Evolutionary conservation across 2,329 filamentous ascomycete species (phyloP).

Genomic region (Ophiostoma sp.): DNA sequence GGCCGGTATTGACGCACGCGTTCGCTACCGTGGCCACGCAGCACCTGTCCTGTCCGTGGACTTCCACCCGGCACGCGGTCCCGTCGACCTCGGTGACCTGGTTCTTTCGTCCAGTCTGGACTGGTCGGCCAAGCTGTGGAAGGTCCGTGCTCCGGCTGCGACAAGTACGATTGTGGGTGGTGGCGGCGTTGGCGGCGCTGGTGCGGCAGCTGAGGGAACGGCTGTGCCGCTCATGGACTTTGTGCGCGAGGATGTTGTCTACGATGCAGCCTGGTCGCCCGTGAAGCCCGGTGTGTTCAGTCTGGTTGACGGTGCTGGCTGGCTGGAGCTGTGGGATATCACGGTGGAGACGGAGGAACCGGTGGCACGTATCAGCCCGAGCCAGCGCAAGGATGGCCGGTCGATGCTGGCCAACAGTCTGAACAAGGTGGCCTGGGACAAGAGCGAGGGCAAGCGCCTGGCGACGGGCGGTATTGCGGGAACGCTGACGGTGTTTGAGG

Average conservation of each 20-base stretch:
- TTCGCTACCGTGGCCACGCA: constrained; percentile 86
- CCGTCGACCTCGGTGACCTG: constrained; percentile 90
- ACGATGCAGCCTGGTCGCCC: constrained; percentile 94
- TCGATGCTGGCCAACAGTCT: constrained; percentile 79
- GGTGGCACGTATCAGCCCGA: constrained; percentile 75
- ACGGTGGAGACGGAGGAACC: constrained; percentile 91
- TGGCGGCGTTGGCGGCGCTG: constrained; percentile 34
- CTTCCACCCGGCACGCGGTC: constrained; percentile 90
- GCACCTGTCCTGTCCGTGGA: constrained; percentile 95
- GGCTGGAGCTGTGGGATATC: constrained; percentile 93
- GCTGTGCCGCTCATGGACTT: constrained; percentile 83
- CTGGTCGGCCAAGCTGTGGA: constrained; percentile 98
- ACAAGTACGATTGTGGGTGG: constrained; percentile 57
- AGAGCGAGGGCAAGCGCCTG: constrained; percentile 78
- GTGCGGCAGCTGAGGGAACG: constrained; percentile 44
- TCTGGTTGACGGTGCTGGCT: constrained; percentile 88
- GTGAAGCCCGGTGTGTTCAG: constrained; percentile 93
- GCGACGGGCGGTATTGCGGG: constrained; percentile 93
- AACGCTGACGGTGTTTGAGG: constrained; percentile 88
- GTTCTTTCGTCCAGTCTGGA: constrained; percentile 91
- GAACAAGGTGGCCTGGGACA: constrained; percentile 95
- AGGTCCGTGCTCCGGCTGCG: constrained; percentile 78
- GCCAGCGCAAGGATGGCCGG: constrained; percentile 61
- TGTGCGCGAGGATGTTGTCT: constrained; percentile 91
- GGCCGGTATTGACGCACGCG: constrained; percentile 85